Conservation (phyloP, 352 stramenopile species). For the Globisporangium nodosum region DNA sequence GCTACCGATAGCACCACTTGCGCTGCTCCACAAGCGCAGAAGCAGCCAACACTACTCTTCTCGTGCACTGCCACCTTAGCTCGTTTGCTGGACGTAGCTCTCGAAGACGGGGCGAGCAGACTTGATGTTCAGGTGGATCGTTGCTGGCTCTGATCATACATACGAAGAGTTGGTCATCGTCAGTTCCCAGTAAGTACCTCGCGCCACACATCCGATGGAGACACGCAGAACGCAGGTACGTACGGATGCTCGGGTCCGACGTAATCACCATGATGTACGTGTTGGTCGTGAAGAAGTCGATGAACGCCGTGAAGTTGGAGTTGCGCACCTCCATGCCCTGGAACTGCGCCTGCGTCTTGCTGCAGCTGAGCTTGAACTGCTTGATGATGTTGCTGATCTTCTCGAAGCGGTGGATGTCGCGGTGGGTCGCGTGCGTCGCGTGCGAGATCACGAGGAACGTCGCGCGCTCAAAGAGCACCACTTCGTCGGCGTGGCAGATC, state of each 20-base stretch:
- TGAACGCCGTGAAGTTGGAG: slow-evolving; percentile 98
- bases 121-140: slow-evolving; percentile 97
- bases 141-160: slow-evolving; percentile 74
- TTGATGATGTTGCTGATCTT: slow-evolving; percentile 99
- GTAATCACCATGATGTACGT: slow-evolving; percentile 99
- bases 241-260: slow-evolving; percentile 87
- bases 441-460: slow-evolving; percentile 99
- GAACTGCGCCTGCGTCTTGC: slow-evolving; percentile 97
- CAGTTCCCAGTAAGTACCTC: neutral
- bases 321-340: slow-evolving; percentile 96
- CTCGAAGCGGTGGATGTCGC: slow-evolving; percentile 98
- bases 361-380: slow-evolving; percentile 99
- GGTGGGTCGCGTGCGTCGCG: slow-evolving; percentile 87
- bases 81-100: slow-evolving; percentile 93
- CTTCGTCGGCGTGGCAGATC: slow-evolving; percentile 94
- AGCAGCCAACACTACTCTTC: neutral
- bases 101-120: slow-evolving; percentile 95
- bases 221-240: slow-evolving; percentile 11
- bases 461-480: slow-evolving; percentile 98
- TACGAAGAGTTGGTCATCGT: slow-evolving; percentile 3
- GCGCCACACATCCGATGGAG: neutral
- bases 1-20: too few relatives aligned
- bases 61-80: slow-evolving; percentile 20
- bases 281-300: slow-evolving; percentile 98
- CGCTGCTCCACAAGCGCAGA: neutral